Conservation (phyloP, 2,329 filamentous ascomycete genomes). For the Aspergillus clavatus region DNA sequence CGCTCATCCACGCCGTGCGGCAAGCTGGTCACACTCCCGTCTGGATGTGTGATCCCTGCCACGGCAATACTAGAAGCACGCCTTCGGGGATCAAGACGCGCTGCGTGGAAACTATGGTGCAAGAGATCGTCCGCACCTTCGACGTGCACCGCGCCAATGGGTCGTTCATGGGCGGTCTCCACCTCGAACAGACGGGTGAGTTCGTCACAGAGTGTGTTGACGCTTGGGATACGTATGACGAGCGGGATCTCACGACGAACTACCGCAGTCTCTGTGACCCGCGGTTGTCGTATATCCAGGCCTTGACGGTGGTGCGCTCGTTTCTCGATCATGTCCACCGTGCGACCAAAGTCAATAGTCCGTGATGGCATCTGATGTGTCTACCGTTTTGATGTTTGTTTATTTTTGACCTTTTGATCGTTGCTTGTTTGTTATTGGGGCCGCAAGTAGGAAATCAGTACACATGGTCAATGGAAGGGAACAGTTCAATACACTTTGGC, state of each 20-base stretch:
- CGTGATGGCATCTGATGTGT: background rate
- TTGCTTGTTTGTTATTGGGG: background rate
- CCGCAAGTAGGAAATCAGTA: too few species aligned
- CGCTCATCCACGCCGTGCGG: constrained; percentile 84
- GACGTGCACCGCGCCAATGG: constrained; percentile 72
- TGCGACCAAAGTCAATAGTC: background rate
- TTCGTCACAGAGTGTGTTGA: constrained; percentile 89
- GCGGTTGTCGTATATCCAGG: constrained; percentile 46
- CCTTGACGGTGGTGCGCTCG: constrained; percentile 1
- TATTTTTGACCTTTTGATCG: background rate
- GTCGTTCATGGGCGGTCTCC: constrained; percentile 82
- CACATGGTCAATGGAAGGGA: too few species aligned
- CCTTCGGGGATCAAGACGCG: constrained; percentile 78
- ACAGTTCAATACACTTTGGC: too few species aligned
- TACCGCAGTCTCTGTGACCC: constrained; percentile 69
- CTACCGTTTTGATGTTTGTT: too few species aligned
- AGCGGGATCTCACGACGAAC: constrained; percentile 70
- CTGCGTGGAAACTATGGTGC: constrained; percentile 78
- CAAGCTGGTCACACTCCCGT: constrained; percentile 68
- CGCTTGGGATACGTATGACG: constrained; percentile 71
- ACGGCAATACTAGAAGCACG: constrained; percentile 66
- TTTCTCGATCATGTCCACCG: constrained; percentile 3
- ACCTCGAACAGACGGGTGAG: constrained; percentile 90
- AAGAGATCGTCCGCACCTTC: constrained; percentile 73
- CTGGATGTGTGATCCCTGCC: constrained; percentile 98